Conservation (phyloP, 306 rosid genomes). For the Potentilla sterilis region DNA sequence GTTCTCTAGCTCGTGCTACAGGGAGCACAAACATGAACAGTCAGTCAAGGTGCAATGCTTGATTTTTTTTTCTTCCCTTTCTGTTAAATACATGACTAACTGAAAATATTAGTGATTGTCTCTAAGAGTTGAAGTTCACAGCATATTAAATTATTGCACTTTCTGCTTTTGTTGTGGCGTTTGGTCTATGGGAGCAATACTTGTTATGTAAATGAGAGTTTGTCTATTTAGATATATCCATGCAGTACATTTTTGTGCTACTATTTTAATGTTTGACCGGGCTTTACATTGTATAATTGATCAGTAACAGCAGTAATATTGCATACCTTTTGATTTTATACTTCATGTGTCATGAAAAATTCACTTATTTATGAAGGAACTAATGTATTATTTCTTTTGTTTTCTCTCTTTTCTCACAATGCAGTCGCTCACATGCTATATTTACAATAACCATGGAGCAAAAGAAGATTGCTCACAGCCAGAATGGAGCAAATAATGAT, state of each 20-base stretch:
- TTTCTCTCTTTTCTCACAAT: background rate
- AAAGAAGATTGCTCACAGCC: constrained; percentile 41
- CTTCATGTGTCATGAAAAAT: background rate
- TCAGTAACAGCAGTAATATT: no score
- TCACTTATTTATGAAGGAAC: background rate
- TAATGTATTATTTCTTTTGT: background rate
- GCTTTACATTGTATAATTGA: background rate
- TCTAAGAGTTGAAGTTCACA: background rate
- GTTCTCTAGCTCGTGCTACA: constrained; percentile 79
- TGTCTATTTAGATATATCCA: no score
- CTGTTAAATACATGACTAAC: background rate
- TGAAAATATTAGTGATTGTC: background rate
- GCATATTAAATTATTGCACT: background rate
- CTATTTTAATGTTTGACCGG: no score
- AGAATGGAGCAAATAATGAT: constrained; percentile 33
- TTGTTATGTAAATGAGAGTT: no score
- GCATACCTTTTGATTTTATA: no score
- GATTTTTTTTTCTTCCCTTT: background rate
- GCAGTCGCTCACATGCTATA: constrained; percentile 95
- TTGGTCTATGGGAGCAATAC: no score
- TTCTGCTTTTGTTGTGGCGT: background rate
- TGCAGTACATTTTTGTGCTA: no score
- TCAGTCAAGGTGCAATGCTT: constrained; percentile 66
- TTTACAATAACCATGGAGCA: constrained; percentile 94
- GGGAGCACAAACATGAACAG: constrained; percentile 94